These are phyloP conservation scores for Pseudognaphalium luteoalbum DNA, from an alignment of 129 eudicot species.

Conservation along the genomic window DNA sequence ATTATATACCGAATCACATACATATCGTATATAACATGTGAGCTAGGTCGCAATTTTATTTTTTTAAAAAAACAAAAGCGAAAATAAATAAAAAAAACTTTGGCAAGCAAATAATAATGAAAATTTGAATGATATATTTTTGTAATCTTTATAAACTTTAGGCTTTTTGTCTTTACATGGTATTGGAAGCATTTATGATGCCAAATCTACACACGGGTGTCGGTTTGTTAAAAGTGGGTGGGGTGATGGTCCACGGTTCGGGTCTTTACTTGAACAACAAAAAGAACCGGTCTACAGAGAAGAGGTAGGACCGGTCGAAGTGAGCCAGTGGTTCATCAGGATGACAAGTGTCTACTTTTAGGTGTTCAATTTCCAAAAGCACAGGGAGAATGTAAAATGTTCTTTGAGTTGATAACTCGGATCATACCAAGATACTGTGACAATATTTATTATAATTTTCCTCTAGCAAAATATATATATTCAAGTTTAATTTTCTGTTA, in stretches of 20 bases:
- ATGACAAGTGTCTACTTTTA: neutral
- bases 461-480: too few species aligned
- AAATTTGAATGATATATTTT: too few species aligned
- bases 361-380: neutral
- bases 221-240: neutral
- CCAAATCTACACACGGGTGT: neutral
- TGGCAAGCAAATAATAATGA: too few species aligned
- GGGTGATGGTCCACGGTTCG: neutral
- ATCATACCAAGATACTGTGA: too few species aligned
- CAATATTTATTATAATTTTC: too few species aligned
- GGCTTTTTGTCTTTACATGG: neutral
- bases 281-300: neutral
- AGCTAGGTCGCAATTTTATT: too few species aligned
- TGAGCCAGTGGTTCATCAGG: neutral
- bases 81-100: too few species aligned
- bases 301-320: neutral
- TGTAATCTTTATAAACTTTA: too few species aligned
- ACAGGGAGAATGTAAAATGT: neutral
- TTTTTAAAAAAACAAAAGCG: too few species aligned
- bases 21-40: too few species aligned
- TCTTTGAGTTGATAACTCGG: neutral
- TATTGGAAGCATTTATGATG: neutral
- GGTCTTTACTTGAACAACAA: slow-evolving; percentile 6
- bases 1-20: too few species aligned
- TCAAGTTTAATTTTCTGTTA: too few species aligned